Evolutionary conservation across 2,329 filamentous ascomycete species (phyloP).

Genomic region (Ophiostoma tasmaniense): DNA sequence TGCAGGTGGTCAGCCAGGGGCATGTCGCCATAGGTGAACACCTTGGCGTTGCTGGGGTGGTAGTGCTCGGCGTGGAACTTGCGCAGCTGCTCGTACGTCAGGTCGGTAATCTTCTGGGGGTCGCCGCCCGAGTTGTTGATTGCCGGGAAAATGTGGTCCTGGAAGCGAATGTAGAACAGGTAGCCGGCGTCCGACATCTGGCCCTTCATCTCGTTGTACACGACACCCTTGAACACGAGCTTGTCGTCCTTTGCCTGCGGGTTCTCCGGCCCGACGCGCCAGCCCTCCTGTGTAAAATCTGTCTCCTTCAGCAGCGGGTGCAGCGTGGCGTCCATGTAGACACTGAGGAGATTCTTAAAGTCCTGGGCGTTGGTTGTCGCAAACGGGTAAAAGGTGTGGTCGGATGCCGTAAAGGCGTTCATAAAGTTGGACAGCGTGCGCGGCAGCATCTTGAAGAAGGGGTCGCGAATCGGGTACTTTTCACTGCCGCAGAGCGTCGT

Average conservation of each 20-base stretch:
- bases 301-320: conserved; percentile 81
- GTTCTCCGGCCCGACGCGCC: conserved; percentile 91
- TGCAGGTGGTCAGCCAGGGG: conserved; percentile 70
- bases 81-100: conserved; percentile 83
- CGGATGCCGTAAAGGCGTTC: conserved; percentile 95
- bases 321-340: conserved; percentile 91
- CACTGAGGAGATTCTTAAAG: conserved; percentile 90
- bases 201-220: conserved; percentile 99
- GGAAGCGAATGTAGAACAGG: conserved; percentile 89
- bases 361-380: conserved; percentile 93
- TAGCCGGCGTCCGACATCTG: conserved; percentile 98
- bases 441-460: conserved; percentile 99
- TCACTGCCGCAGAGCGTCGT: conserved; percentile 92
- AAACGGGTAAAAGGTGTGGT: conserved; percentile 96
- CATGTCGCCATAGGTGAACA: conserved; percentile 94
- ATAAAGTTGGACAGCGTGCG: conserved; percentile 98
- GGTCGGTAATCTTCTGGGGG: conserved; percentile 88
- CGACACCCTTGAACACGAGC: conserved; percentile 91
- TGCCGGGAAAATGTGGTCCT: conserved; percentile 86
- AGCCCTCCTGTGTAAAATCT: conserved; percentile 94
- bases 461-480: conserved; percentile 96
- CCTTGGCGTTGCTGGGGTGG: conserved; percentile 92
- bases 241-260: conserved; percentile 57
- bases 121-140: conserved; percentile 97
- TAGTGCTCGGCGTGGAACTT: conserved; percentile 90